phyloP scores from a whole-genome alignment of 768 basidiomycete genomes.

The Pholiota conissans region DNA sequence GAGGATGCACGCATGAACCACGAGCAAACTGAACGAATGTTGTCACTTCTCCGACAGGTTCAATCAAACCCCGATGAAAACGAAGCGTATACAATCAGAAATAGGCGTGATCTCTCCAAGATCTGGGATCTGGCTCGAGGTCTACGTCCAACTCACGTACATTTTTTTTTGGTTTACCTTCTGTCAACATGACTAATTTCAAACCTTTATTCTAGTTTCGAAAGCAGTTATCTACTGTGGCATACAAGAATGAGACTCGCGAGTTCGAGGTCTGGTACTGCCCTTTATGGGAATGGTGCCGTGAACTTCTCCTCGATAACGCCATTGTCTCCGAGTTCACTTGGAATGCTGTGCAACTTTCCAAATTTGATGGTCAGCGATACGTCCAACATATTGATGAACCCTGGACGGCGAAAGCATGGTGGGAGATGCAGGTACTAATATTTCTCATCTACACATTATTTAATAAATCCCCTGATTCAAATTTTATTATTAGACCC shows the following conservation, averaged over 20 bases:
- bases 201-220: no score
- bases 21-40: neutral
- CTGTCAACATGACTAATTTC: no score
- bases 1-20: conserved; percentile 2
- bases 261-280: no score
- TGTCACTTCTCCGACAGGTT: neutral
- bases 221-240: no score
- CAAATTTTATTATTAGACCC: neutral
- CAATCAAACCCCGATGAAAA: neutral
- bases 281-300: conserved; percentile 13
- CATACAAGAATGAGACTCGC: no score
- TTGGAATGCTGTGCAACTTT: conserved; percentile 5
- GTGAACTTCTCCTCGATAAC: conserved; percentile 26
- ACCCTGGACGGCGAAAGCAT: neutral
- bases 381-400: conserved; percentile 16
- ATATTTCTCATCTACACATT: neutral
- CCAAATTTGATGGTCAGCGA: neutral
- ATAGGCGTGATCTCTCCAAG: neutral
- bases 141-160: no score
- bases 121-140: no score
- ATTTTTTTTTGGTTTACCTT: no score
- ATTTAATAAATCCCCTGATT: neutral
- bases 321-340: conserved; percentile 18
- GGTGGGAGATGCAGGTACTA: neutral
- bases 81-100: no score